phyloP scores from a whole-genome alignment of 441 rosid genomes.

The Populus hybrid region DNA sequence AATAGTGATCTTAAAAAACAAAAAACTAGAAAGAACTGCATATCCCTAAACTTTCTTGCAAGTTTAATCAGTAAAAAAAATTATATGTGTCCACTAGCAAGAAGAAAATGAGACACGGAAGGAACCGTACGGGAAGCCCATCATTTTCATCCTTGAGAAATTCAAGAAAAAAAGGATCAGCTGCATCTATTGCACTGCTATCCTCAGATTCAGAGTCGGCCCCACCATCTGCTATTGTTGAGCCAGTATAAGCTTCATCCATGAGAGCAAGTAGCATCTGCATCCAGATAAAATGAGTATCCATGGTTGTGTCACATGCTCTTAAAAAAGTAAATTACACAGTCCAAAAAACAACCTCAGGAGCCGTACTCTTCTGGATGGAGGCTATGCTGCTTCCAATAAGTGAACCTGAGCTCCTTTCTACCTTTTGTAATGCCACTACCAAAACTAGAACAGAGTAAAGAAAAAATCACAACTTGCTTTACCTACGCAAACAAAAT shows the following conservation, averaged over 20 bases:
- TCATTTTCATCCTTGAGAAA: constrained; percentile 97
- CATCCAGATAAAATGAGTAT: constrained; percentile 23
- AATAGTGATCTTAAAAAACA: not conserved
- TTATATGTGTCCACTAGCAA: not conserved
- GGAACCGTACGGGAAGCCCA: constrained; percentile 72
- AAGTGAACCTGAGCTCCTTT: constrained; percentile 76
- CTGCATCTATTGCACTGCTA: constrained; percentile 66
- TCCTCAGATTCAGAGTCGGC: constrained; percentile 96
- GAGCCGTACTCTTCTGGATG: constrained; percentile 91
- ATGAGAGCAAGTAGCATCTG: constrained; percentile 98
- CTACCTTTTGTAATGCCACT: constrained; percentile 90
- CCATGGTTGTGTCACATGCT: constrained; percentile 9
- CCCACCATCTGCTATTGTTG: constrained; percentile 86
- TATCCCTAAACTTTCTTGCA: not conserved
- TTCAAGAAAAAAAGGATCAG: constrained; percentile 91
- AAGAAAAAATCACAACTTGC: constrained; percentile 6
- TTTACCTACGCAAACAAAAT: constrained; percentile 5
- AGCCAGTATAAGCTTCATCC: constrained; percentile 99
- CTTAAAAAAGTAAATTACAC: constrained; percentile 13
- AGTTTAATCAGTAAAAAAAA: not conserved
- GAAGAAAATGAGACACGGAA: constrained; percentile 13
- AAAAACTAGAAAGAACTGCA: not conserved
- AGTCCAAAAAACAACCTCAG: constrained; percentile 60
- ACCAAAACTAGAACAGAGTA: constrained; percentile 61
- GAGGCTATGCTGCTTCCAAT: constrained; percentile 91